phyloP scores from a whole-genome alignment of 495 filamentous ascomycete species.

The Pyrenula aspistea region DNA sequence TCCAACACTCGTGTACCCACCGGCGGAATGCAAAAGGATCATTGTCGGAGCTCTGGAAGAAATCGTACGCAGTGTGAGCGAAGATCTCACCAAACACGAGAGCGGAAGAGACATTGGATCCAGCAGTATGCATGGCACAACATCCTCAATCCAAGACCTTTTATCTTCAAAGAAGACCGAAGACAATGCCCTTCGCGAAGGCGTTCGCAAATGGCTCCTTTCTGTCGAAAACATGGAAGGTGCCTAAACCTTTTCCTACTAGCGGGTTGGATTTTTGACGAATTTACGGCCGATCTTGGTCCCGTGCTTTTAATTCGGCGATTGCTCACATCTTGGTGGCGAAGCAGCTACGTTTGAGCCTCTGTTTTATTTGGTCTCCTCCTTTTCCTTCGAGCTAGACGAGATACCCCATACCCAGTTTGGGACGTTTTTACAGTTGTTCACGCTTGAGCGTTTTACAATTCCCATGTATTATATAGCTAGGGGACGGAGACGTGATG shows the following conservation, averaged over 20 bases:
- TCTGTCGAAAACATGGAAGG: conserved; percentile 37
- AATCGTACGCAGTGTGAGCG: conserved; percentile 47
- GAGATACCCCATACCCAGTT: neutral
- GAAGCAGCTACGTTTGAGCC: neutral
- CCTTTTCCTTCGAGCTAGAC: neutral
- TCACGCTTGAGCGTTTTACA: neutral
- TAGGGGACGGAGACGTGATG: too few relatives aligned
- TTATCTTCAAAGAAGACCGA: conserved; percentile 22
- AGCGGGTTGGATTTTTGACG: neutral
- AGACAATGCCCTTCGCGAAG: conserved; percentile 51
- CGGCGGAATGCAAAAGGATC: conserved; percentile 47
- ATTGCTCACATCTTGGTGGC: neutral
- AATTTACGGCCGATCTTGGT: neutral
- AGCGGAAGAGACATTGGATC: conserved; percentile 6
- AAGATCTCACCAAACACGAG: conserved; percentile 34
- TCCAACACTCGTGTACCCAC: conserved; percentile 34
- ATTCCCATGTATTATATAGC: too few relatives aligned
- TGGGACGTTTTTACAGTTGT: neutral
- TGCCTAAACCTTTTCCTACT: neutral
- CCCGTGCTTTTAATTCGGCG: too few relatives aligned
- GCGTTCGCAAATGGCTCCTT: conserved; percentile 50
- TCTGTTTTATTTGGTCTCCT: neutral
- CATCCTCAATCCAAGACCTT: conserved; percentile 21
- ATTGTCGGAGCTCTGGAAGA: conserved; percentile 54
- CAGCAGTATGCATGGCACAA: conserved; percentile 4